Evolutionary conservation across 2,329 filamentous ascomycete species (phyloP), one percentile per base, ranked within the genome.

Genomic region (Lizonia empirigonia): DNA sequence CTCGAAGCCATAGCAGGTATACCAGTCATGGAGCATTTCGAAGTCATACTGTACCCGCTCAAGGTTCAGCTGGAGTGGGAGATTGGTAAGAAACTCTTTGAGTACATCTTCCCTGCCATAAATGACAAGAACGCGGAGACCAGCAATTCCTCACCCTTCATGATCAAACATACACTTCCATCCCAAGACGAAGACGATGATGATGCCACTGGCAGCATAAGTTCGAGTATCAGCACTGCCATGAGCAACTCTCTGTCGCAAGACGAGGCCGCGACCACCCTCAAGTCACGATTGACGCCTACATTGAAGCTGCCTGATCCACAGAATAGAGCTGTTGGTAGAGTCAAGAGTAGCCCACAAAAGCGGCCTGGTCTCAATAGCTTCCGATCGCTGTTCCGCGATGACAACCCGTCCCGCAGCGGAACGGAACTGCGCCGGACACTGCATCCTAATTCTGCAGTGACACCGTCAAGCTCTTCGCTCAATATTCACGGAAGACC

Each of bases 1-100:
- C 82, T 99, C 4, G 94, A 99, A 75, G 92, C 94, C 7, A 97
- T 99, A 71, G 94, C 93, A 29, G 94, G 94, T 39, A 99, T 99
- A 55, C 91, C 93, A 0, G 92, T 99, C 24, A 90, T 99, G 80
- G 93, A 97, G 63, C 89, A 95, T 65, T 99, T 99, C 66, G 92
- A 97, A 72, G 90, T 99, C 47, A 91, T 92, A 47, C 78, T 99
- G 16, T 92, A 95, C 71, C 95, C 94, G 0, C 83, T 99, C 70
- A 95, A 91, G 73, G 86, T 99, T 18, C 94, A 99, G 70, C 80
- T 99, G 27, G 94, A 99, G 74, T 88, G 87, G 27, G 92, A 97
- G 63, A 87, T 96, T 39, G 93, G 92, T 35, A 93, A 95, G 76
- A 91, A 88, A 61, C 79, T 99, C 2, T 96, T 99, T 62, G 92